Conservation (phyloP, 768 basidiomycete genomes). For the Dendrothele bispora region DNA sequence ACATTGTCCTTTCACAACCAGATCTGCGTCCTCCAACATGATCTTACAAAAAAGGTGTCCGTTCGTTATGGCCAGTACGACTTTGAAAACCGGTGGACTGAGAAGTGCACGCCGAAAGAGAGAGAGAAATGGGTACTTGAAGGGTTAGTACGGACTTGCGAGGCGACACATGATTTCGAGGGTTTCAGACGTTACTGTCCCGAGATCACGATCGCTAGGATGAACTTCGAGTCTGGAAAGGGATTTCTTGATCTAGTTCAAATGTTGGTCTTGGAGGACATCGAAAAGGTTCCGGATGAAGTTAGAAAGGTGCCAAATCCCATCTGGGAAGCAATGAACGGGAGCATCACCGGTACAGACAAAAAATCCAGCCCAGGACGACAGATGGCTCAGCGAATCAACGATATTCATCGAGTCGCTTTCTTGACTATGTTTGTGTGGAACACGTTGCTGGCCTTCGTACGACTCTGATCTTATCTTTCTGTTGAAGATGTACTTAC, state of each 20-base stretch:
- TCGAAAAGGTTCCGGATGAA: constrained; percentile 11
- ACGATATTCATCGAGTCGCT: constrained; percentile 4
- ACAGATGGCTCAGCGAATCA: background rate
- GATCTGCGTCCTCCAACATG: constrained; percentile 13
- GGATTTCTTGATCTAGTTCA: constrained; percentile 13
- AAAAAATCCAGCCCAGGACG: constrained; percentile 5
- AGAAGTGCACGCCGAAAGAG: constrained; percentile 8
- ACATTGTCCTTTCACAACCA: constrained; percentile 5
- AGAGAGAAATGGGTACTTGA: constrained; percentile 17
- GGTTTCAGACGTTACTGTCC: constrained; percentile 5
- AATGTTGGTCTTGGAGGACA: constrained; percentile 8
- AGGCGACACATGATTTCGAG: constrained; percentile 16
- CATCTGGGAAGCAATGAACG: constrained; percentile 11
- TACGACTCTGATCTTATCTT: background rate
- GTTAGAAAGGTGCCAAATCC: constrained; percentile 9
- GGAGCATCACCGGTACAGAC: background rate
- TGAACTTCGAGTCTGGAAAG: constrained; percentile 12
- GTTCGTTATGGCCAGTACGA: constrained; percentile 14
- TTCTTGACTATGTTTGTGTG: constrained; percentile 17
- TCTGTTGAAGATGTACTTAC: background rate
- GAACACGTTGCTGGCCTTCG: constrained; percentile 16
- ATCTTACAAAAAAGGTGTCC: constrained; percentile 12
- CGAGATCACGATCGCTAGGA: constrained; percentile 14
- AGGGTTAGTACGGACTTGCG: constrained; percentile 15
- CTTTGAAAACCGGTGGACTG: constrained; percentile 15